Conservation (phyloP, 345 rosid genomes). For the Trapa incisa region DNA sequence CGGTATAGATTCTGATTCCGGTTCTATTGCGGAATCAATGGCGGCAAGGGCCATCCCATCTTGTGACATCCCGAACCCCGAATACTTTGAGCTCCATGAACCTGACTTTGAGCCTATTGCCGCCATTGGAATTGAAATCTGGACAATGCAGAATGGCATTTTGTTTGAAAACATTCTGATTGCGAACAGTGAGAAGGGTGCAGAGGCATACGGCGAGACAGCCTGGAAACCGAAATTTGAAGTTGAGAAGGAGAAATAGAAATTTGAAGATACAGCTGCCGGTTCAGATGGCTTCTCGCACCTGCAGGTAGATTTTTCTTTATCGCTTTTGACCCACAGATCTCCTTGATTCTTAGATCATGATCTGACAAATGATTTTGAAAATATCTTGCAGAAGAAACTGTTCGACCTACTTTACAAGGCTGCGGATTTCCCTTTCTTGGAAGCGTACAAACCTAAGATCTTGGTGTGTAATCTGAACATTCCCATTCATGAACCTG, state of each 20-base stretch:
- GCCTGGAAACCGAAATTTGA: slow-evolving; percentile 42
- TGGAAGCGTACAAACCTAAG: slow-evolving; percentile 15
- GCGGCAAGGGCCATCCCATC: no score
- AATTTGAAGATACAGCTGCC: slow-evolving; percentile 27
- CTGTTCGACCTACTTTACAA: slow-evolving; percentile 18
- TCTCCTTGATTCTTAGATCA: neutral
- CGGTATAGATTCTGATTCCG: no score
- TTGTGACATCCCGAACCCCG: slow-evolving; percentile 29
- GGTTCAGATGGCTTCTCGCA: slow-evolving; percentile 21
- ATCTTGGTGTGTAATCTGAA: slow-evolving; percentile 11
- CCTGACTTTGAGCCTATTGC: slow-evolving; percentile 44
- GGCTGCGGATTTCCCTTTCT: slow-evolving; percentile 17
- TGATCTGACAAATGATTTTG: slow-evolving; percentile 3
- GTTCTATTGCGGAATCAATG: no score
- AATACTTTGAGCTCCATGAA: slow-evolving; percentile 29
- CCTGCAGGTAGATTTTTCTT: slow-evolving; percentile 20
- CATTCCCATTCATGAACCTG: neutral
- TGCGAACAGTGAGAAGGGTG: slow-evolving; percentile 29
- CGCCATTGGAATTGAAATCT: slow-evolving; percentile 49
- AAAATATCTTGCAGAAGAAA: slow-evolving; percentile 13
- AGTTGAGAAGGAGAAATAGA: slow-evolving; percentile 30
- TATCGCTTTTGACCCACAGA: neutral
- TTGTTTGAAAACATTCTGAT: slow-evolving; percentile 42
- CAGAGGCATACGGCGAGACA: slow-evolving; percentile 19
- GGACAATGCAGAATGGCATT: slow-evolving; percentile 58